Base-by-base conservation (phyloP, 805 yeast species). In the Wickerhamiella sergipiensis region DNA sequence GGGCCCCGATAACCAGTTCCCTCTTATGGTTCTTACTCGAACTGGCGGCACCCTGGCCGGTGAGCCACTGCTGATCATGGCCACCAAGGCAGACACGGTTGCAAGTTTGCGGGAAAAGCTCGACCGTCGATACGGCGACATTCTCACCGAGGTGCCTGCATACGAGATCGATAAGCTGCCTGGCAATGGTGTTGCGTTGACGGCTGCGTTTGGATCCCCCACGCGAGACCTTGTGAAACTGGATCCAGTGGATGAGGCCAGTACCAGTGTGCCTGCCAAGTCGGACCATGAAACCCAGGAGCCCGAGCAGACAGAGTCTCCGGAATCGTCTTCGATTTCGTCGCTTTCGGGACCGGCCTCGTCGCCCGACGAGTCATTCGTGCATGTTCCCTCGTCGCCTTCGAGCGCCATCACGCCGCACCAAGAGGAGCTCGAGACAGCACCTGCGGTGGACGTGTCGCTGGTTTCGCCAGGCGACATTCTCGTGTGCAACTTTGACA, bases 41-140 rank as follows among this genome's bases (percentile, higher is more conserved):
- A 36, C 40, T 36, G 19, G 19, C 40, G 71, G 43, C 65, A 80
- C 1, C 84, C 87, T 17, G 7, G 19, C 19, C 66, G 94, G 88
- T 1, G 63, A 81, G 1, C 97, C 97, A 2, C 78, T 86, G 58
- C 80, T 88, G 57, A 70, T 88, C 26, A 73, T 79, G 0, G 59
- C 87, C 12, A 49, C 73, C 1, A 68, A 70, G 36, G 71, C 70
- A 1, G 90, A 84, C 39, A 64, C 72, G 21, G 49, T 57, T 2
- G 57, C 49, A 2, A 50, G 53, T 29, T 21, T 55, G 10, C 44
- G 52, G 19, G 40, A 23, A 12, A 46, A 46, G 38, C 24, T 51
- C 13, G 18, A 22, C 19, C 2, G 6, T 5, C 13, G 39, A 10
- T 22, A 44, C 40, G 21, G 10, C 9, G 26, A 22, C 1, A 22